Evolutionary conservation across 345 rosid genomes (phyloP).

Genomic region (Dipteronia dyeriana): DNA sequence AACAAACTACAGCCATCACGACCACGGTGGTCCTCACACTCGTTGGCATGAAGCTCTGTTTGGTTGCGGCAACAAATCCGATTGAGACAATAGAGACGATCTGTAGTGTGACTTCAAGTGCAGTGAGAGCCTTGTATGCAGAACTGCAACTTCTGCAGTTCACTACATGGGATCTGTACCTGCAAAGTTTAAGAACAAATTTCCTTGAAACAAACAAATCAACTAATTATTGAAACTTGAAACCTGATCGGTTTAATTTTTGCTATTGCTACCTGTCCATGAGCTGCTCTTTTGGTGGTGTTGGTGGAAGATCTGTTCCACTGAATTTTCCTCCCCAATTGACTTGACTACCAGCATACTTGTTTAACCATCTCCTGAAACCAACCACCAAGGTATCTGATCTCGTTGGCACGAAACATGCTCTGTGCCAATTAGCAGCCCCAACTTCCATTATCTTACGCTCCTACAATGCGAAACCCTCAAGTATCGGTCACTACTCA

Average conservation of each 20-base stretch:
- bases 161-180: slow-evolving; percentile 86
- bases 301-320: slow-evolving; percentile 51
- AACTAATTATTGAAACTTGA: neutral
- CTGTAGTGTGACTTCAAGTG: slow-evolving; percentile 56
- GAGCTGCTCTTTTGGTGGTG: no score
- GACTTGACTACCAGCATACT: slow-evolving; percentile 53
- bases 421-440: slow-evolving; percentile 66
- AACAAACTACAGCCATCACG: no score
- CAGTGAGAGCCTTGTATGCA: slow-evolving; percentile 62
- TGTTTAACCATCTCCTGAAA: slow-evolving; percentile 77
- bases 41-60: slow-evolving; percentile 40
- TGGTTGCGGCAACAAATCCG: slow-evolving; percentile 55
- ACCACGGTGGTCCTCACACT: neutral
- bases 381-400: slow-evolving; percentile 69
- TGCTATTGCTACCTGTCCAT: slow-evolving; percentile 22
- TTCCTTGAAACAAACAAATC: neutral
- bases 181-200: slow-evolving; percentile 18
- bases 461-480: slow-evolving; percentile 38
- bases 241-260: neutral
- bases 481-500: neutral
- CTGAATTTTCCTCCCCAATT: slow-evolving; percentile 74
- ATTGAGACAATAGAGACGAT: slow-evolving; percentile 47
- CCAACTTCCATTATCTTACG: slow-evolving; percentile 64
- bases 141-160: slow-evolving; percentile 68
- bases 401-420: slow-evolving; percentile 74